Conservation (phyloP, 1,284 basidiomycete species). For the Apiotrichum akiyoshidainum region DNA sequence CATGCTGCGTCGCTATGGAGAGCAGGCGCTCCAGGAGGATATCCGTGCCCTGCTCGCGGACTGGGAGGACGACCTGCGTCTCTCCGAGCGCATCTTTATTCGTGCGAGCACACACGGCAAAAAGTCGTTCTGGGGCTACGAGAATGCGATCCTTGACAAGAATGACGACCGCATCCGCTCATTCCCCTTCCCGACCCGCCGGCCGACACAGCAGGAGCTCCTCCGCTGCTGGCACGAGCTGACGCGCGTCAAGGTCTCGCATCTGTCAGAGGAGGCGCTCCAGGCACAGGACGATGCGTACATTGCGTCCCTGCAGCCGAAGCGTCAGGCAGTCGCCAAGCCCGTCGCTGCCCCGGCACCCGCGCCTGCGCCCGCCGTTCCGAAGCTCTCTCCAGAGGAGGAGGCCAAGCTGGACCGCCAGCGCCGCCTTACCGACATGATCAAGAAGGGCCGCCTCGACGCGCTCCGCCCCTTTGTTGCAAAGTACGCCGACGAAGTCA, state of each 20-base stretch:
- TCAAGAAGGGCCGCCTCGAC: constrained; percentile 76
- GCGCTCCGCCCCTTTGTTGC: constrained; percentile 76
- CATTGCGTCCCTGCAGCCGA: constrained; percentile 72
- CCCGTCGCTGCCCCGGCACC: constrained; percentile 47
- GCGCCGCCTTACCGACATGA: constrained; percentile 80
- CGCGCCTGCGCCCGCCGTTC: constrained; percentile 55
- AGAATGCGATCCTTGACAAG: constrained; percentile 63
- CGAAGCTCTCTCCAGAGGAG: constrained; percentile 72
- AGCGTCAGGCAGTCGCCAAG: constrained; percentile 45
- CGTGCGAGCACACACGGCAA: constrained; percentile 80
- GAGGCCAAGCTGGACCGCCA: constrained; percentile 72
- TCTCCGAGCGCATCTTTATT: constrained; percentile 82
- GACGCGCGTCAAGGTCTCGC: constrained; percentile 76
- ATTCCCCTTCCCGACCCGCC: constrained; percentile 88
- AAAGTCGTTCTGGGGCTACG: constrained; percentile 83
- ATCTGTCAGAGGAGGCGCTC: constrained; percentile 79
- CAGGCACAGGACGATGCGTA: constrained; percentile 80
- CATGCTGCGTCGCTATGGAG: constrained; percentile 88
- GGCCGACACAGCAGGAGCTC: constrained; percentile 91
- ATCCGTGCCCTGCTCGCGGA: constrained; percentile 74
- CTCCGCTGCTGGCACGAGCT: constrained; percentile 83
- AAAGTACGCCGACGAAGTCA: constrained; percentile 64
- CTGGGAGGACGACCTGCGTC: constrained; percentile 77
- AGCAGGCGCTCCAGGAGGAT: constrained; percentile 88
- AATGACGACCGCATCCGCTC: constrained; percentile 74